Evolutionary conservation across 2,329 filamentous ascomycete species (phyloP), one percentile per base, ranked within the genome.

Genomic region (Nothophaeocryptopus gaeumannii): DNA sequence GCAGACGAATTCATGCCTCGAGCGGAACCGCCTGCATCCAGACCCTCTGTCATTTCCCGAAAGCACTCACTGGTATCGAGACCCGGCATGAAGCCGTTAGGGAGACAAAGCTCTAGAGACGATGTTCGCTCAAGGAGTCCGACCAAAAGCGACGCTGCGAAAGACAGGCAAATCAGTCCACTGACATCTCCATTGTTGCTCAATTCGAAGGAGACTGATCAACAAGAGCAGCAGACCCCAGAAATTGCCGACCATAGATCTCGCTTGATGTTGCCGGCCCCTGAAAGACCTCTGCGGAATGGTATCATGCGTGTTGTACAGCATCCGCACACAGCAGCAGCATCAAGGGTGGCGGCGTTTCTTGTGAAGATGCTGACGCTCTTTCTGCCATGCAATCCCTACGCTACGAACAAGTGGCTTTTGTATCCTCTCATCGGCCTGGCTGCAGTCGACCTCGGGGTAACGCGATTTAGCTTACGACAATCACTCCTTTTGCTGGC

Each of bases 301-400:
- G 55, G 59, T 56, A 5, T 65, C 63, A 15, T 60, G 62, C 5
- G 20, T 4, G 3, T 26, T 26, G 20, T 26, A 26, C 20, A 57
- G 69, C 55, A 62, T 68, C 67, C 66, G 69, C 56, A 54, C 3
- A 45, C 49, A 5, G 58, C 64, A 8, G 53, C 63, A 26, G 53
- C 53, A 41, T 56, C 79, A 14, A 84, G 84, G 40, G 69, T 88
- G 2, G 60, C 68, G 1, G 59, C 91, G 1, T 91, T 95, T 60
- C 66, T 85, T 5, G 58, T 78, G 42, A 96, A 95, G 67, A 70
- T 90, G 8, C 70, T 78, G 10, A 81, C 82, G 0, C 70, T 93
- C 8, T 76, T 79, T 2, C 76, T 78, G 39, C 80, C 85, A 1
- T 96, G 90, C 67, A 82, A 82, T 65, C 89, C 89, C 0, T 83